Base-by-base conservation (phyloP, 2,329 filamentous ascomycete genomes). In the Pseudodiploospora longispora region DNA sequence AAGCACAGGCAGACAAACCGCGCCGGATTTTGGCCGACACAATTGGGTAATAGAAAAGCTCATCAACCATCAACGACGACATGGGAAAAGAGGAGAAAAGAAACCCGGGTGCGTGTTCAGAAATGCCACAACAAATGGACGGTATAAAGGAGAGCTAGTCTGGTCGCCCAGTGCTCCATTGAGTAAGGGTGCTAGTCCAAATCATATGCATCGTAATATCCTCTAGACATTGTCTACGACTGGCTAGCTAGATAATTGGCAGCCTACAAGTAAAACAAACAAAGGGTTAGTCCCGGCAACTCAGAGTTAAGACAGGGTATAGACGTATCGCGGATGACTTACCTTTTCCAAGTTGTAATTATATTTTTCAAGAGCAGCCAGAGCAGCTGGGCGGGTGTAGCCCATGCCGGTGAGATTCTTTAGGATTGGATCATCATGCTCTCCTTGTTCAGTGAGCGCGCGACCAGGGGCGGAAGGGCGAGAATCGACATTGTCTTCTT, bases 301-400 rank as follows among this genome's bases (percentile, higher is more conserved):
- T 33, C 10, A 30, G 27, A 39, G 9, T 19, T 34, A 40, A 52
- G 43, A 30, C 35, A 19, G 32, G 12, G n/a, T 3, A 12, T 27
- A 6, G 27, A 27, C 12, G 6, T 6, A 10, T 6, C 30, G 28
- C n/a, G 19, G 19, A 19, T 12, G 29, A 71, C 81, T 69, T 68
- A 95, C 91, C 79, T 87, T 88, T 66, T 95, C 89, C 61, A 96
- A 76, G 63, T 96, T 93, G 67, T 97, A 96, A 68, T 97, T 89
- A 62, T 86, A 95, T 64, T 91, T 90, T 71, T 97, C 91, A 60
- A 97, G 68, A 27, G 93, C 91, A 40, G 74, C 72, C 32, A 96
- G 68, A 10, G 88, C 85, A 41, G 87, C 81, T 6, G 73, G 69
- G 30, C 91, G 75, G 4, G 80, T 67, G 60, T 94, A 97, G 1